Evolutionary conservation across 1,284 basidiomycete genomes (phyloP), one percentile per base, ranked within the genome.

Genomic region (Fereydounia khargensis): DNA sequence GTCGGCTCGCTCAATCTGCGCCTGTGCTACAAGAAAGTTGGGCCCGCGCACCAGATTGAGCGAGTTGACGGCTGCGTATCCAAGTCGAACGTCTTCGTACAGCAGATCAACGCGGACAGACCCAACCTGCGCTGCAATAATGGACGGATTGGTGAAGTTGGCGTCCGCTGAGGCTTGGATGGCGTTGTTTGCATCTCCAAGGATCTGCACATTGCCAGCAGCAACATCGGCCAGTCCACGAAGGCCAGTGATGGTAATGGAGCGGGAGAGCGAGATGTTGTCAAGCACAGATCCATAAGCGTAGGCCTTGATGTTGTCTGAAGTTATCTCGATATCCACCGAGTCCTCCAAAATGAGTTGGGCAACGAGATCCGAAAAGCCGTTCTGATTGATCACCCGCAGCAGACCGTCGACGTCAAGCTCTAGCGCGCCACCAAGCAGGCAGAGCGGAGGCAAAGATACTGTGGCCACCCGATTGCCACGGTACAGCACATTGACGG

Each of bases 281-380:
- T 85, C 82, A 63, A 88, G 88, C 58, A 83, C 81, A 23, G 85
- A 86, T 11, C 84, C 83, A 1, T 88, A 79, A 4, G 87, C 85
- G 3, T 79, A 81, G 11, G 89, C 77, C 25, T 82, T 81, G 37
- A 88, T 79, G 27, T 79, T 81, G 28, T 80, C 58, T 0, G 85
- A 85, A 14, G 82, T 83, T 37, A 89, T 84, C 2, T n/a, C n/a
- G n/a, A n/a, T n/a, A 80, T 84, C 86, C 87, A 88, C 8, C 10
- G 81, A 80, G 51, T 84, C 84, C 65, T 87, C 84, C 32, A 88
- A 77, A 48, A 88, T 74, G 75, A 80, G 85, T 1, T 80, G 83
- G 2, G 86, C 82, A 68, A 86, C 88, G 28, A n/a, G n/a, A 11
- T 79, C 76, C 1, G 85, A 85, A 70, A 88, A 89, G 45, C 30